Base-by-base conservation (phyloP, 2,329 filamentous ascomycete genomes). In the Colletotrichum liaoningense region DNA sequence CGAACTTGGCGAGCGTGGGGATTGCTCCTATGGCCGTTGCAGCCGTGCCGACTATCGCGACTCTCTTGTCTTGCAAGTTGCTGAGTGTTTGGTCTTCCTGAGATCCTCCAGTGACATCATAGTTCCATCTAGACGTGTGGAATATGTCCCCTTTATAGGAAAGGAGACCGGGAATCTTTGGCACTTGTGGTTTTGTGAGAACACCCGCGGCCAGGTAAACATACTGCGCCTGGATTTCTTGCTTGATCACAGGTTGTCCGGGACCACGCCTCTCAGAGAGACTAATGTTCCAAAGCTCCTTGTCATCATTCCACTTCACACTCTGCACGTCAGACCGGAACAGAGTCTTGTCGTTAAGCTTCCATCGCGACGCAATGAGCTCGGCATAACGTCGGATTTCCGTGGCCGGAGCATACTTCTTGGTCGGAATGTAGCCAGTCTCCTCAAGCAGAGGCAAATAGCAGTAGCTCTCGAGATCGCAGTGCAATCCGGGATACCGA, bases 401-500 rank as follows among this genome's bases (percentile, higher is more conserved):
- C 3, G 79, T 75, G 0, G 84, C 86, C 11, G 80, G 80, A 0
- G 84, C 80, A 74, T 88, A 89, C 55, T 84, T 84, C 56, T 88
- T 82, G 19, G 82, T 86, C 0, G 90, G 91, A 78, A 91, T 85
- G 76, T 90, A 91, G 0, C 86, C 86, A 1, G 84, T 90, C 79
- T 92, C 89, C 73, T 92, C 90, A 2, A 92, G 83, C 14, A 91
- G 79, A 4, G 90, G 89, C 80, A 92, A 79, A 76, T 92, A 92
- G n/a, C 86, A 83, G 75, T 89, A 91, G 64, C 85, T 84, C 79
- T 93, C 90, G 3, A 90, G 81, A 76, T 93, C 90, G 77, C 90
- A 92, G 75, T 84, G 83, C 16, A 87, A 76, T 0, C 86, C 86
- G 0, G 86, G 86, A 67, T 87, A 88, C 0, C 85, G 80, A 72